phyloP scores from a whole-genome alignment of 2,329 filamentous ascomycete genomes.

The Onygenales sp. region DNA sequence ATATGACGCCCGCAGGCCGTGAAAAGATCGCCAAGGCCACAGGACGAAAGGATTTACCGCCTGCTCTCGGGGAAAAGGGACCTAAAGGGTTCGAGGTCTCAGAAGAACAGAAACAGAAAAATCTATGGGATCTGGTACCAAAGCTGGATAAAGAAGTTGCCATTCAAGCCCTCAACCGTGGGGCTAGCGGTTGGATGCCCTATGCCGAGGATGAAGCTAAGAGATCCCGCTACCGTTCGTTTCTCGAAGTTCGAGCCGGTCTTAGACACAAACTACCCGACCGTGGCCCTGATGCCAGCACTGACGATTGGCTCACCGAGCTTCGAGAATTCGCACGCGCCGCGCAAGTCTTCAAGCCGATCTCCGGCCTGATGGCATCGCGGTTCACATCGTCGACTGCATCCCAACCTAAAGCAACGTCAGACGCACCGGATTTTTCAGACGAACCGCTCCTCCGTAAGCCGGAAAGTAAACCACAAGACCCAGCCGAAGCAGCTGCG shows the following conservation, averaged over 20 bases:
- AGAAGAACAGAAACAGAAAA: constrained; percentile 52
- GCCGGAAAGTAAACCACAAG: constrained; percentile 49
- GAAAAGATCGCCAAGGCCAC: constrained; percentile 67
- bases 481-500: constrained; percentile 79
- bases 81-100: constrained; percentile 55
- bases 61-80: constrained; percentile 61
- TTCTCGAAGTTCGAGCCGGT: constrained; percentile 68
- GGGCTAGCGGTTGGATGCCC: constrained; percentile 61
- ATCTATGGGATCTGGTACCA: constrained; percentile 51
- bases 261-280: constrained; percentile 50
- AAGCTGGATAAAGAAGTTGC: constrained; percentile 58
- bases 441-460: constrained; percentile 36
- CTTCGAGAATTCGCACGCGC: constrained; percentile 67
- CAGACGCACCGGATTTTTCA: constrained; percentile 23
- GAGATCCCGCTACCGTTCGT: constrained; percentile 67
- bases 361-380: constrained; percentile 85
- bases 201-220: constrained; percentile 78
- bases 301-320: constrained; percentile 72
- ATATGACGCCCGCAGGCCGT: constrained; percentile 66
- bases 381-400: constrained; percentile 63
- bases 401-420: constrained; percentile 25
- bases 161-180: constrained; percentile 57
- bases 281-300: constrained; percentile 40
- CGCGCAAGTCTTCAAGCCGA: constrained; percentile 77
- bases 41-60: constrained; percentile 67